phyloP scores from a whole-genome alignment of 306 rosid species.

The Senna siamea region DNA sequence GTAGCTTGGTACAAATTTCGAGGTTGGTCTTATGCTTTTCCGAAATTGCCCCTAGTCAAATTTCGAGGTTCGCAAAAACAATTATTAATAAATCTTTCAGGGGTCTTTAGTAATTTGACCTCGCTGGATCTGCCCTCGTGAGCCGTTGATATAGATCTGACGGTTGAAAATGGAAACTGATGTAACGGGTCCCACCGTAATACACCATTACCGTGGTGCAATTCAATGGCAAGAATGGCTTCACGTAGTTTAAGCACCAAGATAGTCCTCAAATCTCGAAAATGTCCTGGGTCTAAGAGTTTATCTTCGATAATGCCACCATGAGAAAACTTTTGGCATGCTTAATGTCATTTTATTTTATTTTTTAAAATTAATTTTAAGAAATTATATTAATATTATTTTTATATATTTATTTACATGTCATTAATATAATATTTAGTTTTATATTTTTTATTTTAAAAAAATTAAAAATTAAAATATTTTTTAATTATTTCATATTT shows the following conservation, averaged over 20 bases:
- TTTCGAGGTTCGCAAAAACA: too few relatives aligned
- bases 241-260: constrained; percentile 10
- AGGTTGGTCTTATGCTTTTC: background rate
- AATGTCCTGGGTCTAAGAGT: background rate
- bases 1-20: background rate
- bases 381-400: too few relatives aligned
- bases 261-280: background rate
- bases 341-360: too few relatives aligned
- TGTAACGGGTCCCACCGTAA: background rate
- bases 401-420: too few relatives aligned
- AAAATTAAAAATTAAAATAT: too few relatives aligned
- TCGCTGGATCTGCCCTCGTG: background rate
- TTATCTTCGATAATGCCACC: background rate
- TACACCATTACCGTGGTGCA: background rate
- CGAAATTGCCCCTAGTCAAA: background rate
- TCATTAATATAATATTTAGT: too few relatives aligned
- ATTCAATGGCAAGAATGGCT: background rate
- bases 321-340: too few relatives aligned
- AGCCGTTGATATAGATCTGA: background rate
- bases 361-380: too few relatives aligned
- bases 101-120: background rate
- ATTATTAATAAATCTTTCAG: background rate
- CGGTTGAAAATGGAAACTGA: background rate
- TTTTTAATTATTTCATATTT: too few relatives aligned
- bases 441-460: too few relatives aligned